Evolutionary conservation across 164 flowering plant genomes (phyloP).

Genomic region (Santalum album): DNA sequence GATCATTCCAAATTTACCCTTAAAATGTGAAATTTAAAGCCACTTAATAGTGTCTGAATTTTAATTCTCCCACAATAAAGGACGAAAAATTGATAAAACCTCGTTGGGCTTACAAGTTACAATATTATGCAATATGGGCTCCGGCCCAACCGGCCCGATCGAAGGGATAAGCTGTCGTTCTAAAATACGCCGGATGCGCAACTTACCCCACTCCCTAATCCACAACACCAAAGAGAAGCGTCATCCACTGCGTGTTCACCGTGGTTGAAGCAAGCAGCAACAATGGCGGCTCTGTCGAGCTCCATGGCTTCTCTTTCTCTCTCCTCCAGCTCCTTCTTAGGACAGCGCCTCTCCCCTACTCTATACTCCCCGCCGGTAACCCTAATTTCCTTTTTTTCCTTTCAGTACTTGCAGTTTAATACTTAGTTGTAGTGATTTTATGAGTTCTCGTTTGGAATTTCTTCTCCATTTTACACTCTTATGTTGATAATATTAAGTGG

Average conservation of each 20-base stretch:
- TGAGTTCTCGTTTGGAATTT: not conserved
- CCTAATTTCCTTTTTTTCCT: not conserved
- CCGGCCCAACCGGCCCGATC: no score
- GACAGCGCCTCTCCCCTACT: constrained; percentile 55
- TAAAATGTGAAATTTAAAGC: no score
- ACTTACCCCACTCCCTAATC: not conserved
- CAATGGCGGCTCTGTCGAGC: constrained; percentile 75
- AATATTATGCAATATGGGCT: no score
- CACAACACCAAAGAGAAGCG: not conserved
- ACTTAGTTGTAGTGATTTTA: not conserved
- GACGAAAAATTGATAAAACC: no score
- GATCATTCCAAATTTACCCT: no score
- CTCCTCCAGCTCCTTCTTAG: constrained; percentile 67
- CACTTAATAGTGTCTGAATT: no score
- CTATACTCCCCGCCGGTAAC: constrained; percentile 34
- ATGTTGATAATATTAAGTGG: not conserved
- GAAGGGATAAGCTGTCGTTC: not conserved
- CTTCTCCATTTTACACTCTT: not conserved
- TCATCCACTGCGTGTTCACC: not conserved
- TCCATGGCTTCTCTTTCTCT: constrained; percentile 69
- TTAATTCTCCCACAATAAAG: no score
- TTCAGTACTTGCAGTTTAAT: not conserved
- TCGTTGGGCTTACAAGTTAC: no score
- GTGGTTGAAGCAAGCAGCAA: constrained; percentile 32
- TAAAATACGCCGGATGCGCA: not conserved